These are phyloP conservation scores for Cladophialophora chaetospira DNA, from an alignment of 2,329 filamentous ascomycete genomes.

Conservation along the genomic window DNA sequence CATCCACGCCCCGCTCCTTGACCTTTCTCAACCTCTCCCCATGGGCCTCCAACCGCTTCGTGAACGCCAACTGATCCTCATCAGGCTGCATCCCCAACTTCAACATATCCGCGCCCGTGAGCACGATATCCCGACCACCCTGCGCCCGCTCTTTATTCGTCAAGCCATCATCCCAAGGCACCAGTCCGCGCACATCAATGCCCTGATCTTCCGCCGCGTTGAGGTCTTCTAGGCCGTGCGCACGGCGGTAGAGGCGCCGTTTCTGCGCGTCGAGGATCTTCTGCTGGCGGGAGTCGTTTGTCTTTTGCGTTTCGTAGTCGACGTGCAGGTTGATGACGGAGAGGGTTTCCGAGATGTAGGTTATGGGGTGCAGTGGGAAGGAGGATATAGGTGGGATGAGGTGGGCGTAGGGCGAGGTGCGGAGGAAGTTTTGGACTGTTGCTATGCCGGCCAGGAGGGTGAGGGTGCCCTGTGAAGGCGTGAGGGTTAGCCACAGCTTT, in stretches of 20 bases:
- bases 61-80: conserved; percentile 19
- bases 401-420: conserved; percentile 73
- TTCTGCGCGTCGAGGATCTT: conserved; percentile 85
- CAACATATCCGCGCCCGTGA: conserved; percentile 36
- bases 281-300: conserved; percentile 69
- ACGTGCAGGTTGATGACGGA: conserved; percentile 77
- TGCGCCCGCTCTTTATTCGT: conserved; percentile 41
- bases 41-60: conserved; percentile 16
- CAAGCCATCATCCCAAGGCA: conserved; percentile 40
- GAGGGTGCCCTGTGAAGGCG: conserved; percentile 48
- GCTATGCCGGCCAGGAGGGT: conserved; percentile 36
- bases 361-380: conserved; percentile 69
- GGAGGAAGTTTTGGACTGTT: conserved; percentile 37
- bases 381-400: conserved; percentile 72
- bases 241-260: conserved; percentile 79
- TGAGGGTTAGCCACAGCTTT: not conserved
- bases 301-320: conserved; percentile 67
- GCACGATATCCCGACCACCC: conserved; percentile 34
- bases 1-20: conserved; percentile 7
- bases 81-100: conserved; percentile 32
- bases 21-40: not conserved
- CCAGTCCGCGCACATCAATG: conserved; percentile 32
- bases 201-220: conserved; percentile 42
- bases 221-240: conserved; percentile 72
- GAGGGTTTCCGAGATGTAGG: conserved; percentile 64